These are phyloP conservation scores for Ulmus americana DNA, from an alignment of 331 rosid genomes.

Conservation along the genomic window DNA sequence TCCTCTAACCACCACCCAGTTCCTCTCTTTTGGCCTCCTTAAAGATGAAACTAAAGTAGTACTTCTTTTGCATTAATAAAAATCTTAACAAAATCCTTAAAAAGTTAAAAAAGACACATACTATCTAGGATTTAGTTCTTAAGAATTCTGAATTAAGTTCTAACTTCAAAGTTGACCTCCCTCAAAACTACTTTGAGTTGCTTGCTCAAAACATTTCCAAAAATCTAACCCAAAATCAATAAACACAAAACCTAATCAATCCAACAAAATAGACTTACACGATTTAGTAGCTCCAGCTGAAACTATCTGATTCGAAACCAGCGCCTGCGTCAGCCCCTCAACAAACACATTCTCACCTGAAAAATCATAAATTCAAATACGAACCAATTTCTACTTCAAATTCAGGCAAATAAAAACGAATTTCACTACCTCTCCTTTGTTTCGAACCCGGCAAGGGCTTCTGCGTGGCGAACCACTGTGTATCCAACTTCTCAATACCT, in stretches of 20 bases:
- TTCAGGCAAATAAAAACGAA: background rate
- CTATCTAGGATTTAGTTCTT: background rate
- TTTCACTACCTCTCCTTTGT: slow-evolving; percentile 62
- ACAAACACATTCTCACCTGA: slow-evolving; percentile 77
- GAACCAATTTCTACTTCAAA: background rate
- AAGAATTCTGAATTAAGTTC: no score
- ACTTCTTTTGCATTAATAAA: no score
- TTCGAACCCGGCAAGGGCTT: slow-evolving; percentile 66
- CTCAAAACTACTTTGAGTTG: background rate
- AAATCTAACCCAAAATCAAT: background rate
- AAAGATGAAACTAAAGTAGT: no score
- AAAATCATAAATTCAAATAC: slow-evolving; percentile 14
- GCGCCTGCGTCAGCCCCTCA: slow-evolving; percentile 53
- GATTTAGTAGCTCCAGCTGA: slow-evolving; percentile 66
- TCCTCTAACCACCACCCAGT: no score
- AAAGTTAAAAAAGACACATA: background rate
- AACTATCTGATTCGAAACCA: slow-evolving; percentile 72
- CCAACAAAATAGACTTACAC: slow-evolving; percentile 46
- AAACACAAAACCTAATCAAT: background rate
- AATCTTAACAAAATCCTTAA: background rate
- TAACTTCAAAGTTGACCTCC: background rate
- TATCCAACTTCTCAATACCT: slow-evolving; percentile 77
- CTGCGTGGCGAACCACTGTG: slow-evolving; percentile 88
- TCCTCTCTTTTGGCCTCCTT: no score
- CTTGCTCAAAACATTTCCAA: background rate